phyloP scores from a whole-genome alignment of 129 eudicot genomes.

The Dittrichia graveolens region DNA sequence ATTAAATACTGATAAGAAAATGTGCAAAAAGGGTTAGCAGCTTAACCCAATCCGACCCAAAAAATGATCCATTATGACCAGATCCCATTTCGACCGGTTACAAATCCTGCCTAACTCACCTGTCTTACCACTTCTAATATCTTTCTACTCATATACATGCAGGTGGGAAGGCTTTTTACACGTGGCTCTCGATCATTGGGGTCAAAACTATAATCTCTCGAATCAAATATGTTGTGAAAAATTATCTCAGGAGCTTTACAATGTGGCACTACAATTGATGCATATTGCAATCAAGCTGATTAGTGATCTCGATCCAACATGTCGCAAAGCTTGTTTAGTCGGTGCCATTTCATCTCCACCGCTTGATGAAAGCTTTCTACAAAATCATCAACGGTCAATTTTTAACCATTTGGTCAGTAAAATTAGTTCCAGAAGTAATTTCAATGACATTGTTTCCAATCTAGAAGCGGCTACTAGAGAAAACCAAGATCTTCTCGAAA shows the following conservation, averaged over 20 bases:
- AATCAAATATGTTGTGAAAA: conserved; percentile 21
- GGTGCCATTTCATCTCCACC: conserved; percentile 50
- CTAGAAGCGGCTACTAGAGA: conserved; percentile 43
- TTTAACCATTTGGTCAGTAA: conserved; percentile 46
- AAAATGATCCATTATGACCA: no score
- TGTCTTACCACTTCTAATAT: no score
- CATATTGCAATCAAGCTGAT: conserved; percentile 64
- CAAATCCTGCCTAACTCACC: no score
- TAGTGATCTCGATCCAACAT: conserved; percentile 47
- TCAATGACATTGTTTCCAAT: conserved; percentile 36
- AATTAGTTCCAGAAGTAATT: conserved; percentile 32
- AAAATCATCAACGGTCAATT: conserved; percentile 42
- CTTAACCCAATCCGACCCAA: background rate
- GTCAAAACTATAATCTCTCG: conserved; percentile 26
- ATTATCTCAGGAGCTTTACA: conserved; percentile 37
- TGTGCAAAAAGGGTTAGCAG: background rate
- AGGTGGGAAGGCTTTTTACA: conserved; percentile 96
- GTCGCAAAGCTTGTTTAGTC: conserved; percentile 81
- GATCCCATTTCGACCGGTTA: no score
- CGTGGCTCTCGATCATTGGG: conserved; percentile 69
- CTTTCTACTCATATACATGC: no score
- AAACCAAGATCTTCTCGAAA: conserved; percentile 54
- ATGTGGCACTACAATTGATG: conserved; percentile 44
- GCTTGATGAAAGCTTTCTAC: conserved; percentile 39
- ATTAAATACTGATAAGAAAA: background rate